Base-by-base conservation (phyloP, 306 rosid species). In the Quercus mongolica region DNA sequence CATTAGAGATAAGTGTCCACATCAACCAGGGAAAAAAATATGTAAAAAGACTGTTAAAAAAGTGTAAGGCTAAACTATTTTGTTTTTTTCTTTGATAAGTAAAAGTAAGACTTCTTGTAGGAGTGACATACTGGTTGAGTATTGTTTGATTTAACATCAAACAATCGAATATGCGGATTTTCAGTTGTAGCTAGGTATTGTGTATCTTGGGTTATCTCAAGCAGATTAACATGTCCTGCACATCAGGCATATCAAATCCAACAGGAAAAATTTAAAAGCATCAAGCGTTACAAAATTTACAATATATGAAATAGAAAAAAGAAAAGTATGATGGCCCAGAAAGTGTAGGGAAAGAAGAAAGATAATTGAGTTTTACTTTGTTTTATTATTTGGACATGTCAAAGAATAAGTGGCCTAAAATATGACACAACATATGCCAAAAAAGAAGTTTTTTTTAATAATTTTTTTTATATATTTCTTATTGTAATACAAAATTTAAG, bases 161-260 rank as follows among this genome's bases (percentile, higher is more conserved):
- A 93, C 79, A 95, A 79, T 74, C 97, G 87, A 71, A 95, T 93
- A 83, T 95, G 99, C 59, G 99, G 98, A 85, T 95, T 93, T 46
- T 98, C 94, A 17, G 97, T 97, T 30, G 93, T 97, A 80, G 98
- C 98, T 83, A 95, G 87, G 90, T 69, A 88, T 28, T 89, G 91
- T 79, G 93, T 95, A 83, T 95, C 98, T 1, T 98, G 99, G 65
- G 98, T 95, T 84, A 41, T 41, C 12, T 41, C 46, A 41, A 41
- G 46, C 46, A 41, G 1, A 41, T 41, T 41, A 41, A 2, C 46
- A 41, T 41, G 46, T 7, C 11, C 1, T 41, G 46, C 46, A 41
- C 46, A 41, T 41, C 3, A 41, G 1, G 3, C 46, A 41, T 41
- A 41, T 41, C 12, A 41, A 41, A 41, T 41, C 46, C 46, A 38